A percentile compares a stretch with the other conserved stretches of the same genome.
Evolutionary conservation across 2,329 filamentous ascomycete species (phyloP).

Genomic region (Bipolaris oryzae): DNA sequence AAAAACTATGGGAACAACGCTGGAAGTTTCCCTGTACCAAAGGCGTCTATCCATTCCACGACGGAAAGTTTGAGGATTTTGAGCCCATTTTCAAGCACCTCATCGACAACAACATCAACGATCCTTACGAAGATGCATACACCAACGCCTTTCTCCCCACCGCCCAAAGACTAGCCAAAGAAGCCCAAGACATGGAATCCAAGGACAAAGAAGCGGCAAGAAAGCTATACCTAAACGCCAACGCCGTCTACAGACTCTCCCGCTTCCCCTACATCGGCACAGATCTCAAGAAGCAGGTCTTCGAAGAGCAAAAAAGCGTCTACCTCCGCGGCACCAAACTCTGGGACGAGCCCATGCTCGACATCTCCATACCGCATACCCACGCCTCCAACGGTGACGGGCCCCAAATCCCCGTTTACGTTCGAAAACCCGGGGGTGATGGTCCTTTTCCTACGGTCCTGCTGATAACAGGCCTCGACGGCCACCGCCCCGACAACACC

Average conservation of each 20-base stretch:
- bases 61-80: conserved; percentile 71
- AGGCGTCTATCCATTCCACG: conserved; percentile 74
- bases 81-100: conserved; percentile 59
- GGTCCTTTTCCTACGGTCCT: conserved; percentile 58
- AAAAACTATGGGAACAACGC: conserved; percentile 42
- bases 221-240: conserved; percentile 70
- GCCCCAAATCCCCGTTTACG: conserved; percentile 65
- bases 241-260: conserved; percentile 73
- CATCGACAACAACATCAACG: conserved; percentile 63
- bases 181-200: conserved; percentile 47
- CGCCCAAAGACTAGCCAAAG: conserved; percentile 61
- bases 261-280: conserved; percentile 67
- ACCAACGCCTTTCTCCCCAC: conserved; percentile 66
- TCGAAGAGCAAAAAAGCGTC: conserved; percentile 67
- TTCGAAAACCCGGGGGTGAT: conserved; percentile 59
- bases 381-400: conserved; percentile 60
- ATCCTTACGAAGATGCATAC: conserved; percentile 68
- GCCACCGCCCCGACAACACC: conserved; percentile 59
- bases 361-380: conserved; percentile 65
- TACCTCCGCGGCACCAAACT: conserved; percentile 61
- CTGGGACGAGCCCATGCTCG: conserved; percentile 60
- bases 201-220: conserved; percentile 59
- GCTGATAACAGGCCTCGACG: conserved; percentile 63
- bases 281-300: conserved; percentile 63
- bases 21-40: conserved; percentile 44